Conservation (phyloP, 2,329 filamentous ascomycete genomes). For the Sclerotinia subarctica region DNA sequence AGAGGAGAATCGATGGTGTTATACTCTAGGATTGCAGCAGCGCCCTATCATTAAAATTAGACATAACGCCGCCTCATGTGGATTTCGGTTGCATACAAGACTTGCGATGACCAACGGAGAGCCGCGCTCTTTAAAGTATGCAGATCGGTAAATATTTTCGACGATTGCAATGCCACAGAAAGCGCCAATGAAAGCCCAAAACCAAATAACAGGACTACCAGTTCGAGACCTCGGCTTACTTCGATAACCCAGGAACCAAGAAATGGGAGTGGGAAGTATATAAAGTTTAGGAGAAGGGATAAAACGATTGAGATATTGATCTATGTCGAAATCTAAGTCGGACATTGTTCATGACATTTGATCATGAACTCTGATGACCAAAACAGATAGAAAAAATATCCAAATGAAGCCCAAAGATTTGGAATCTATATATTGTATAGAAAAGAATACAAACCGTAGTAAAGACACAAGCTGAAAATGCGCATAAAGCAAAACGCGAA, state of each 20-base stretch:
- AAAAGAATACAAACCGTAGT: background rate
- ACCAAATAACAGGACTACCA: slow-evolving; percentile 57
- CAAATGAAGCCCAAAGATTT: background rate
- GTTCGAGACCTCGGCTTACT: slow-evolving; percentile 38
- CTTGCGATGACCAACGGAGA: slow-evolving; percentile 64
- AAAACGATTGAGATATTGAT: slow-evolving; percentile 69
- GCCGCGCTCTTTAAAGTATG: slow-evolving; percentile 50
- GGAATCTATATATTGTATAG: background rate
- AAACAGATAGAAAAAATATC: background rate
- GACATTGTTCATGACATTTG: slow-evolving; percentile 10
- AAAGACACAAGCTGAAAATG: background rate
- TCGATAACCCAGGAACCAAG: slow-evolving; percentile 67
- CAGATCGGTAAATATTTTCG: slow-evolving; percentile 52
- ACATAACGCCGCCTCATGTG: background rate
- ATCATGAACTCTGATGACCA: background rate
- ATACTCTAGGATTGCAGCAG: slow-evolving; percentile 73
- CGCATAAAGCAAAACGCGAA: background rate
- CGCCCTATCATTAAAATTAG: slow-evolving; percentile 46
- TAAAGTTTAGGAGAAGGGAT: slow-evolving; percentile 64
- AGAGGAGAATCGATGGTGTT: slow-evolving; percentile 69
- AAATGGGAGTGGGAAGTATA: slow-evolving; percentile 60
- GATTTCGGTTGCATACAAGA: slow-evolving; percentile 54
- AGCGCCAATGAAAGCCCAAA: slow-evolving; percentile 64
- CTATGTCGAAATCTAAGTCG: slow-evolving; percentile 60
- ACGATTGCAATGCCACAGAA: slow-evolving; percentile 61